phyloP scores from a whole-genome alignment of 345 rosid species.

The Pelargonium nanum region DNA sequence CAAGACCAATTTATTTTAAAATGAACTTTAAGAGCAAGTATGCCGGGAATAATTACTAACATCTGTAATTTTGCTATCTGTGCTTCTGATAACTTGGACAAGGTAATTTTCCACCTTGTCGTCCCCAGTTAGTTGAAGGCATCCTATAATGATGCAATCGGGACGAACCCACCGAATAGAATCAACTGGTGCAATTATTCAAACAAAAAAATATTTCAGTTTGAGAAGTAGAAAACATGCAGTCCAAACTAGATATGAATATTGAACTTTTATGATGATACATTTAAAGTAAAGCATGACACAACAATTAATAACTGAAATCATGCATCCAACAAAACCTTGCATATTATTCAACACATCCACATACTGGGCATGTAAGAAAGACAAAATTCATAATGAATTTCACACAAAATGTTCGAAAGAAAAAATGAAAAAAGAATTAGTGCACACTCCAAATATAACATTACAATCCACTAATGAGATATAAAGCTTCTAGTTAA shows the following conservation, averaged over 20 bases:
- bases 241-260: background rate
- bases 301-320: too few relatives aligned
- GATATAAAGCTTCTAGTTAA: too few relatives aligned
- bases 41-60: conserved; percentile 31
- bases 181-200: conserved; percentile 62
- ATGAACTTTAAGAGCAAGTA: background rate
- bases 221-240: conserved; percentile 5
- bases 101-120: conserved; percentile 65
- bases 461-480: too few relatives aligned
- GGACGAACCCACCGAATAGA: conserved; percentile 70
- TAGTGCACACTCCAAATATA: too few relatives aligned
- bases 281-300: background rate
- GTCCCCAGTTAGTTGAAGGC: conserved; percentile 51
- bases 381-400: too few relatives aligned
- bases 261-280: background rate
- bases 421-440: too few relatives aligned
- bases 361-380: too few relatives aligned
- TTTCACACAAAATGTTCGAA: too few relatives aligned
- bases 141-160: conserved; percentile 69
- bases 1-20: background rate
- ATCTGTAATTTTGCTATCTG: conserved; percentile 52
- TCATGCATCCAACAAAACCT: too few relatives aligned
- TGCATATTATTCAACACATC: too few relatives aligned
- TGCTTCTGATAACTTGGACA: conserved; percentile 67
- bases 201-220: conserved; percentile 20